These are phyloP conservation scores for Penicillium canescens DNA, from an alignment of 495 filamentous ascomycete genomes.

Conservation along the genomic window DNA sequence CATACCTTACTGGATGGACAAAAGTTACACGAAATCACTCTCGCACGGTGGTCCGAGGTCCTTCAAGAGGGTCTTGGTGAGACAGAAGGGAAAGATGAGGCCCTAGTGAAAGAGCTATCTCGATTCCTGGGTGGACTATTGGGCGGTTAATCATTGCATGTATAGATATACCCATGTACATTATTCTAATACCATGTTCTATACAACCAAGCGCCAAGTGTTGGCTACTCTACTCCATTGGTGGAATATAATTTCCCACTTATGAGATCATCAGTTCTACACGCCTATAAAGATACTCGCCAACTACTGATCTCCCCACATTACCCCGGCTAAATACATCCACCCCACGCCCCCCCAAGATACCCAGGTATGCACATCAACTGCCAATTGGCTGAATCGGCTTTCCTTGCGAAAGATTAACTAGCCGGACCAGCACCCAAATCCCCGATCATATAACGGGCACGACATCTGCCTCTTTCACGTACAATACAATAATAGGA, in stretches of 20 bases:
- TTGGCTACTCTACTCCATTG: slow-evolving; percentile 3
- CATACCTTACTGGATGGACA: slow-evolving; percentile 39
- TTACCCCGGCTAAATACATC: slow-evolving; percentile 5
- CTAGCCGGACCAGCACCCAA: not conserved
- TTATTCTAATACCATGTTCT: slow-evolving; percentile 3
- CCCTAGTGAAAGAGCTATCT: slow-evolving; percentile 18
- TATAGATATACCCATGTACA: slow-evolving; percentile 12
- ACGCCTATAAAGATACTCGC: not conserved
- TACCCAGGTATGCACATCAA: not conserved
- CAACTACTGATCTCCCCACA: not conserved
- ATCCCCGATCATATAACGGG: not conserved
- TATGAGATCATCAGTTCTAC: slow-evolving; percentile 1
- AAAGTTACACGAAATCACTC: slow-evolving; percentile 43
- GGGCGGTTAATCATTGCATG: slow-evolving; percentile 11
- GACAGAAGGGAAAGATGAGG: slow-evolving; percentile 12
- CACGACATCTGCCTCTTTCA: not conserved
- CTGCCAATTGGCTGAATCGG: slow-evolving; percentile 4
- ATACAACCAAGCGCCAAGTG: not conserved
- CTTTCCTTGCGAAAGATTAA: not conserved
- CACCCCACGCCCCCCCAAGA: not conserved
- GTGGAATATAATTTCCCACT: slow-evolving; percentile 14
- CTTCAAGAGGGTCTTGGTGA: slow-evolving; percentile 20
- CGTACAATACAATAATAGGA: not conserved
- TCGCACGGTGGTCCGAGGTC: slow-evolving; percentile 31
- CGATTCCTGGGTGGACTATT: slow-evolving; percentile 18